Base-by-base conservation (phyloP, 495 filamentous ascomycete species). In the Talaromyces thailandensis region DNA sequence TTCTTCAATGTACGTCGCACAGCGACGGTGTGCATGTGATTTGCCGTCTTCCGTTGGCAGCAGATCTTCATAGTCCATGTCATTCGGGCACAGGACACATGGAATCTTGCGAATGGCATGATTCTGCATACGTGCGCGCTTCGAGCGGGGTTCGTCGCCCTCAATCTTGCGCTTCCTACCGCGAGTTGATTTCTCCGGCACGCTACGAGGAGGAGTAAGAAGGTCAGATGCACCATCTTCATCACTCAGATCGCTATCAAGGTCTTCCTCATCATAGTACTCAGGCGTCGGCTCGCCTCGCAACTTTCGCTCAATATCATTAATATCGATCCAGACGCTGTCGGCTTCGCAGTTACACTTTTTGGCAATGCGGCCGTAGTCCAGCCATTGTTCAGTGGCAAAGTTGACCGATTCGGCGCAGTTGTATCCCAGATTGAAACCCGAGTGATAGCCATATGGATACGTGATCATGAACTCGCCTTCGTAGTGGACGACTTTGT, bases 391-490 rank as follows among this genome's bases (percentile, higher is more conserved):
- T 64, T 96, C 91, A 11, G 93, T 86, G 18, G 93, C 94, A 73
- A 99, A 99, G 72, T 99, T 99, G 73, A 99, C 94, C 2, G 94
- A 96, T 70, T 99, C 94, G 32, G 94, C 94, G 72, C 94, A 99
- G 72, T 99, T 99, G 74, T 99, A 99, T 12, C 95, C 94, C 35
- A 99, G 76, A 65, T 99, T 99, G 72, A 93, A 99, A 9, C 94
- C 94, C 8, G 94, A 99, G 69, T 99, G 94, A 72, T 99, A 99
- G 25, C 94, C 94, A 64, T 97, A 98, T 0, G 94, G 94, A 69
- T 94, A 99, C 0, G 94, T 99, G 63, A 99, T 96, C 62, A 99
- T 92, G 66, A 99, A 99, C 68, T 99, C 94, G 62, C 93, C 92
- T 68, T 96, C 94, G 65, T 95, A 89, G 59, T 96, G 95, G n/a